Conservation (phyloP, 352 stramenopile genomes). For the Phytophthora podocarpi region DNA sequence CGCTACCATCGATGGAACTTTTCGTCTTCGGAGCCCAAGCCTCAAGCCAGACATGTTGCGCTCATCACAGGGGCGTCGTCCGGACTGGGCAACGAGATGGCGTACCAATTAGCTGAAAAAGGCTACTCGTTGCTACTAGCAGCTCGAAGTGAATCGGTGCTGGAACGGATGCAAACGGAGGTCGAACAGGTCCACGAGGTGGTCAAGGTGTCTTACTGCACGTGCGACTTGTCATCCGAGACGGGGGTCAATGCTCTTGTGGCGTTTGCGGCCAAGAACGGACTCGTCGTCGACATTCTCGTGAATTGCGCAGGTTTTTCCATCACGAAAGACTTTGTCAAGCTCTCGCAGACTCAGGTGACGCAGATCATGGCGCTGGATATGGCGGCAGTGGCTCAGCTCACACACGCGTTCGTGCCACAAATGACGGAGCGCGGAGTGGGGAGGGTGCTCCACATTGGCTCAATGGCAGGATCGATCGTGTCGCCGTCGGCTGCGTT, state of each 20-base stretch:
- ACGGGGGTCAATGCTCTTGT: conserved; percentile 45
- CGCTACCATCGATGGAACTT: conserved; percentile 61
- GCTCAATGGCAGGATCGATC: conserved; percentile 57
- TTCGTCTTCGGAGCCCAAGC: conserved; percentile 25
- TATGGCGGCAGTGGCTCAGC: conserved; percentile 49
- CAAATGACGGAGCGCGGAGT: conserved; percentile 68
- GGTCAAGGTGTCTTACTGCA: conserved; percentile 45
- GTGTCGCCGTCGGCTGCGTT: conserved; percentile 58
- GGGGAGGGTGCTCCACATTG: conserved; percentile 81
- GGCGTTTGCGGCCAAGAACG: conserved; percentile 44
- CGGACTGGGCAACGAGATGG: conserved; percentile 74
- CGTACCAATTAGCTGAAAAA: conserved; percentile 63
- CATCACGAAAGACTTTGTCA: conserved; percentile 38
- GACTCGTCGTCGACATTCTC: conserved; percentile 69
- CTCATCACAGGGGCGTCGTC: conserved; percentile 73
- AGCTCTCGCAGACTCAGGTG: conserved; percentile 38
- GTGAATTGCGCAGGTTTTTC: conserved; percentile 76
- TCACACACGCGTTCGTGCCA: conserved; percentile 63
- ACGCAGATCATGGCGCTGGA: conserved; percentile 67
- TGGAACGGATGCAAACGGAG: conserved; percentile 60
- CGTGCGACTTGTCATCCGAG: conserved; percentile 49
- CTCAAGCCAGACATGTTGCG: conserved; percentile 27
- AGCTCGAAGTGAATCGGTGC: conserved; percentile 44
- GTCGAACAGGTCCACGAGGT: conserved; percentile 50
- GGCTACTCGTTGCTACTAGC: conserved; percentile 68